Base-by-base conservation (phyloP, 2,329 filamentous ascomycete species). In the Trichoderma sp. region DNA sequence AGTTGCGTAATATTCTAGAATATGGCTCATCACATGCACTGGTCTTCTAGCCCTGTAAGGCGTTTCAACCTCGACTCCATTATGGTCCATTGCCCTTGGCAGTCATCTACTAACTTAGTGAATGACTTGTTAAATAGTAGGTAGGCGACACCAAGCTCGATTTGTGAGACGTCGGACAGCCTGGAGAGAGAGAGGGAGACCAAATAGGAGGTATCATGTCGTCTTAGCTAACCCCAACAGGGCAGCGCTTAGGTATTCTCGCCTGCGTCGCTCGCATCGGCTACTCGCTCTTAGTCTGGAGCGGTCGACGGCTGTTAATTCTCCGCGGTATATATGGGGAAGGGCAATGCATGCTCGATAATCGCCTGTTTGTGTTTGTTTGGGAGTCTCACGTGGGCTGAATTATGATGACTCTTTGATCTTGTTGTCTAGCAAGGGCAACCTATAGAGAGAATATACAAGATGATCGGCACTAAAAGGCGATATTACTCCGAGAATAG, bases 191-290 rank as follows among this genome's bases (percentile, higher is more conserved):
- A 13, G n/a, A 46, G 6, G n/a, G 7, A 24, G n/a, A 32, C 43
- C 6, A 51, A 34, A 34, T 13, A 24, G 14, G n/a, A 43, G 3
- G 26, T 26, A 26, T 18, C 16, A 43, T 8, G 39, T 6, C 18
- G 39, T 64, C 28, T 34, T 37, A 7, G 24, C 60, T 64, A 64
- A 34, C 43, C 49, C 32, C 34, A 28, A 54, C 32, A 0, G 49
- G 46, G 24, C 46, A 24, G 24, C 11, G 46, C 18, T 13, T 24
- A 11, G 30, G 18, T 13, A 6, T 32, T 26, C 34, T 54, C 60
- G 60, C 60, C 46, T 52, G 60, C 28, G 30, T 64, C 46, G 60
- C 60, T 64, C 59, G 59, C 46, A 5, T 64, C 60, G 60, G 43
- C 24, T 39, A 54, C 46, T 54, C 30, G 21, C 46, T 21, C 43